A percentile compares a stretch with the other conserved stretches of the same genome.
Conservation (phyloP, 1,139 yeast species). For the Pichia sp. region DNA sequence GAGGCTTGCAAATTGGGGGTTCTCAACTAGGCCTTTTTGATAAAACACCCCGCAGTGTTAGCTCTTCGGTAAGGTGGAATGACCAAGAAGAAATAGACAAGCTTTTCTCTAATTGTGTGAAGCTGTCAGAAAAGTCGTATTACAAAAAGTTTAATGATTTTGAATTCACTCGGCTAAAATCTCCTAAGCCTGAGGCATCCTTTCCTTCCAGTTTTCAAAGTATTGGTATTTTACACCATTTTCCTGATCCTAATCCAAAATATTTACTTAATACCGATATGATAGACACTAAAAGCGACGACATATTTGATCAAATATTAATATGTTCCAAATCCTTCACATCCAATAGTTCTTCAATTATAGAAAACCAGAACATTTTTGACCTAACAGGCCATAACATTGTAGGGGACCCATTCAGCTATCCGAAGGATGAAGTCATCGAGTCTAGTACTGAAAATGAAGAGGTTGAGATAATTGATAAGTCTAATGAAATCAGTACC, state of each 20-base stretch:
- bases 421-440: background rate
- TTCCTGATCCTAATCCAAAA: constrained; percentile 6
- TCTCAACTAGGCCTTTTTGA: constrained; percentile 28
- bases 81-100: constrained; percentile 35
- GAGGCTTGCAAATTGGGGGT: constrained; percentile 33
- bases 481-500: background rate
- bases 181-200: background rate
- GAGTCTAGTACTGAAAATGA: background rate
- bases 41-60: constrained; percentile 17
- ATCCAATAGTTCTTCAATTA: background rate
- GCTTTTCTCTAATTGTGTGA: constrained; percentile 28
- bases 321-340: background rate
- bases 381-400: background rate
- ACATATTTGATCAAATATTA: background rate
- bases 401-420: background rate
- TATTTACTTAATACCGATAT: background rate
- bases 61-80: constrained; percentile 35
- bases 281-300: background rate
- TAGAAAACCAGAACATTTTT: background rate
- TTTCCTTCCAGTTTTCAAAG: constrained; percentile 25
- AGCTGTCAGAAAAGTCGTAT: constrained; percentile 21
- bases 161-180: background rate
- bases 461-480: background rate
- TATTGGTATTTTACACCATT: constrained; percentile 18
- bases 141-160: constrained; percentile 4